These are phyloP conservation scores for Lablab purpureus DNA, from an alignment of 306 rosid genomes.

Conservation along the genomic window DNA sequence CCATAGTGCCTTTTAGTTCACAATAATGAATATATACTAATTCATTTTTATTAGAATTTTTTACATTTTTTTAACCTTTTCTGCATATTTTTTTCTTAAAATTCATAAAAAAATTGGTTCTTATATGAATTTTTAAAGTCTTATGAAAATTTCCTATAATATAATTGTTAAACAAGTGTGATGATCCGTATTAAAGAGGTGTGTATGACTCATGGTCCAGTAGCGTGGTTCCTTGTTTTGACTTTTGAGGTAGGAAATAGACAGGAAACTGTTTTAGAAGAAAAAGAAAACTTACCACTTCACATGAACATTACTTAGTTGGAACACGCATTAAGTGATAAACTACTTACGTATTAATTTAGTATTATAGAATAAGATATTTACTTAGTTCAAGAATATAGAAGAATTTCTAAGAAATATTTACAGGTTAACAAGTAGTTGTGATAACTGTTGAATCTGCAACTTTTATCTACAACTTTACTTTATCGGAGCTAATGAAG, in stretches of 20 bases:
- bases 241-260: background rate
- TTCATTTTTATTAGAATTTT: no score
- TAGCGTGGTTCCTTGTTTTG: background rate
- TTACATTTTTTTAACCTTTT: no score
- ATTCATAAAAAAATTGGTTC: no score
- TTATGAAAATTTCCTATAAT: no score
- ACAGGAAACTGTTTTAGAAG: background rate
- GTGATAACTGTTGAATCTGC: background rate
- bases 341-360: no score
- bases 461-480: background rate
- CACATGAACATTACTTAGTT: no score
- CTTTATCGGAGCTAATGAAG: background rate
- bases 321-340: no score
- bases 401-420: background rate
- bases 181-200: background rate
- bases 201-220: background rate
- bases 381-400: background rate
- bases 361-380: background rate
- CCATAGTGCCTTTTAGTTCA: no score
- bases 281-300: background rate
- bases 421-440: background rate
- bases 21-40: no score
- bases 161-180: background rate
- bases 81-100: no score
- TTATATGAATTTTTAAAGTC: no score